Base-by-base conservation (phyloP, 805 yeast genomes). In the Metschnikowia rubicola region DNA sequence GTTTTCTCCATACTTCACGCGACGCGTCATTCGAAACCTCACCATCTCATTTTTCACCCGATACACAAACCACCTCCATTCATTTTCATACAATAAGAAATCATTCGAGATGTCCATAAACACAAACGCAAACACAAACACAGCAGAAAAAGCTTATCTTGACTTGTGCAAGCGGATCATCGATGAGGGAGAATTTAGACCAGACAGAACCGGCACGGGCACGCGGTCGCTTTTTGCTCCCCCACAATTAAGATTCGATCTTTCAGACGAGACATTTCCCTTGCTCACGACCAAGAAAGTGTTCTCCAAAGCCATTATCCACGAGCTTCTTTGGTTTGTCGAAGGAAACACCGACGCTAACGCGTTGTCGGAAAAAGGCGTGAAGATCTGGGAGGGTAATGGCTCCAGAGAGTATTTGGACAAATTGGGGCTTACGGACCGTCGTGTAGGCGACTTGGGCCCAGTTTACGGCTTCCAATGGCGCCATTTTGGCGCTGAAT, bases 391-490 rank as follows among this genome's bases (percentile, higher is more conserved):
- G 99, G 99, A 94, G 65, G 99, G 99, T 13, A 94, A 94, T 64
- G 99, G 98, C 10, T 87, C 96, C 33, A 75, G 97, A 51, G 96
- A 89, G 65, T 94, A 81, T 63, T 72, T 94, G 45, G 97, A 94
- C 64, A 77, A 80, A 4, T 68, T 90, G 33, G 99, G 98, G 0
- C 76, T 94, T 39, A 76, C 77, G 0, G 74, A 86, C 49, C 82
- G 96, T 62, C 74, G 90, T 49, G 97, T 82, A 58, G 98, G 98
- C 46, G 99, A 94, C 68, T 67, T 94, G 57, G 99, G 99, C 1
- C 99, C 99, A 1, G 97, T 94, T 2, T 94, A 94, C 64, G 99
- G 99, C 0, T 94, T 94, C 70, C 99, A 94, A 67, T 94, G 99
- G 99, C 82, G 99, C 60, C 99, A 94, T 67, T 94, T 94, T 66